Evolutionary conservation across 306 rosid species (phyloP).

Genomic region (Castanospermum australe): DNA sequence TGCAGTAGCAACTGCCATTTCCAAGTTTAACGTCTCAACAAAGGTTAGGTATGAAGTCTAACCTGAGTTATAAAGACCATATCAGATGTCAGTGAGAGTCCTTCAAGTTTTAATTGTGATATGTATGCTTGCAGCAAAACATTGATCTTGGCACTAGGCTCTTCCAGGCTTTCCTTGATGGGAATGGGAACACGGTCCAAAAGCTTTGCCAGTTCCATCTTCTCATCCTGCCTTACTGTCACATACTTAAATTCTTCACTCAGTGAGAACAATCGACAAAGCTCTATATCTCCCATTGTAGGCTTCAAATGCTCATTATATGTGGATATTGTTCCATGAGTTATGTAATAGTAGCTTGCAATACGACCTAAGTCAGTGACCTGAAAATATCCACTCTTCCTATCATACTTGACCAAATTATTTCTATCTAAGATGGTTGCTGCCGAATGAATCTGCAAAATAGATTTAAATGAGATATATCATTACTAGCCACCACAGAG

Average conservation of each 20-base stretch:
- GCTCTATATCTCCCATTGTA: slow-evolving; percentile 92
- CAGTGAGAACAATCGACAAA: slow-evolving; percentile 85
- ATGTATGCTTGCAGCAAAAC: slow-evolving; percentile 92
- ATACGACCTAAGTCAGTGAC: slow-evolving; percentile 98
- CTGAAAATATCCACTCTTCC: slow-evolving; percentile 96
- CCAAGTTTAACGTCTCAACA: not conserved
- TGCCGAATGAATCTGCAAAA: slow-evolving; percentile 87
- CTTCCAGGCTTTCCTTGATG: slow-evolving; percentile 94
- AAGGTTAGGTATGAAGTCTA: not conserved
- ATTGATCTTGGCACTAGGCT: slow-evolving; percentile 95
- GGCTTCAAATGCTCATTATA: slow-evolving; percentile 97
- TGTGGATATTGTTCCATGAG: slow-evolving; percentile 90
- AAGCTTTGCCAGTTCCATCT: slow-evolving; percentile 88
- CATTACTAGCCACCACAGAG: not conserved
- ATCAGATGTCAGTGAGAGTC: slow-evolving; percentile 89
- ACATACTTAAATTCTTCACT: slow-evolving; percentile 98
- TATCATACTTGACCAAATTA: slow-evolving; percentile 87
- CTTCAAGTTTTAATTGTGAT: slow-evolving; percentile 92
- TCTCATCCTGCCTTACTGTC: slow-evolving; percentile 89
- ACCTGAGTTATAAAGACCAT: slow-evolving; percentile 99
- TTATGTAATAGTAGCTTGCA: slow-evolving; percentile 92
- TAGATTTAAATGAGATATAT: slow-evolving; percentile 16
- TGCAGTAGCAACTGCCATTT: no score
- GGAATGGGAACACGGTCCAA: slow-evolving; percentile 95
- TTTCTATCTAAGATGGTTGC: slow-evolving; percentile 82